phyloP scores from a whole-genome alignment of 2,329 filamentous ascomycete species.

The Penicillium capsulatum region DNA sequence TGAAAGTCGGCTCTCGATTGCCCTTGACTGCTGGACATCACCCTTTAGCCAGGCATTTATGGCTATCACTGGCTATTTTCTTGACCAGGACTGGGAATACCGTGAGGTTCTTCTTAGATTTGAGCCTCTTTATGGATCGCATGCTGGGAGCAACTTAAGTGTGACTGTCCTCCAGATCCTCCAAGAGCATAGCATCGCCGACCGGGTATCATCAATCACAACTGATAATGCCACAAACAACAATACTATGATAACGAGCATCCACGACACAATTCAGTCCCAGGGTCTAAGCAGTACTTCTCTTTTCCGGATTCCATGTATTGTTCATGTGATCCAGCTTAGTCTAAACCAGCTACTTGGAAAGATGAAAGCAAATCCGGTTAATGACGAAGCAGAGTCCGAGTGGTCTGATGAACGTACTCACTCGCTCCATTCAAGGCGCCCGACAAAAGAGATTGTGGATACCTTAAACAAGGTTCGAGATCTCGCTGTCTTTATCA shows the following conservation, averaged over 20 bases:
- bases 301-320: constrained; percentile 3
- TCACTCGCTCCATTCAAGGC: not conserved
- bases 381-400: constrained; percentile 1
- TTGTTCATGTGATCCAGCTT: constrained; percentile 5
- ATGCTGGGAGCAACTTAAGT: no score
- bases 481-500: constrained; percentile 4
- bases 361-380: constrained; percentile 2
- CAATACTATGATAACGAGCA: constrained; percentile 1
- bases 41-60: constrained; percentile 6
- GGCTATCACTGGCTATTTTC: constrained; percentile 2
- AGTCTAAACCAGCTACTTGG: constrained; percentile 11
- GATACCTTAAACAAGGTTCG: constrained; percentile 8
- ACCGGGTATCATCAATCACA: constrained; percentile 1
- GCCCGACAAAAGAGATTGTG: not conserved
- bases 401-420: constrained; percentile 2
- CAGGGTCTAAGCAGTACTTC: not conserved
- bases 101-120: no score
- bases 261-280: constrained; percentile 1
- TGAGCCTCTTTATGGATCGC: no score
- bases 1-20: no score
- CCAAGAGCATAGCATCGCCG: no score
- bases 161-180: no score
- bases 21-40: constrained; percentile 1
- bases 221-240: constrained; percentile 8
- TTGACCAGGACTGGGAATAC: constrained; percentile 5